Percentiles rank a stretch among this genome's conserved stretches.
These are phyloP conservation scores for Talaromyces nanjingensis DNA, from an alignment of 495 filamentous ascomycete genomes.

Conservation along the genomic window DNA sequence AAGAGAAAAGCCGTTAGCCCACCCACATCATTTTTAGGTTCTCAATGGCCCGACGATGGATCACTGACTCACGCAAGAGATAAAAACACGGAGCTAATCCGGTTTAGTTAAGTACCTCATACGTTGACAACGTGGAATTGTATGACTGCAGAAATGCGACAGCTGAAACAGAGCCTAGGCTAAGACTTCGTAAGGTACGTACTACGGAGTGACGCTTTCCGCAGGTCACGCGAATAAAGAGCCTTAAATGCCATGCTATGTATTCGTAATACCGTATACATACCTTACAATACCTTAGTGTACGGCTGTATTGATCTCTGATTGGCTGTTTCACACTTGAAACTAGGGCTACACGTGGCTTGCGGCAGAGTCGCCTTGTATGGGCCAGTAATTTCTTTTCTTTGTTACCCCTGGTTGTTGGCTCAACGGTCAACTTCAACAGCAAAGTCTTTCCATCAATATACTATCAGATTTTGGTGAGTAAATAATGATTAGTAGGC, in stretches of 20 bases:
- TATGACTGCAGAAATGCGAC: neutral
- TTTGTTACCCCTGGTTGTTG: neutral
- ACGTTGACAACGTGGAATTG: neutral
- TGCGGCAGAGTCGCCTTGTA: neutral
- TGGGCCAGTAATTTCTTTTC: neutral
- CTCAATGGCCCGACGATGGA: neutral
- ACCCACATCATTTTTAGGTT: neutral
- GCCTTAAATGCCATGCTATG: neutral
- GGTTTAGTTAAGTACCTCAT: neutral
- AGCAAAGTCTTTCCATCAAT: neutral
- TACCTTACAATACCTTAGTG: neutral
- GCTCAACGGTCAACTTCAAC: neutral
- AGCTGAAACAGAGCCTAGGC: neutral
- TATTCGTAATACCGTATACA: neutral
- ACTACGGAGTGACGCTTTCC: neutral
- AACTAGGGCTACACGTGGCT: neutral
- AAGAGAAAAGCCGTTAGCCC: neutral
- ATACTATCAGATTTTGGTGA: neutral
- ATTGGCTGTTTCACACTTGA: neutral
- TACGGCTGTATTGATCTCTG: neutral
- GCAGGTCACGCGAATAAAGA: neutral
- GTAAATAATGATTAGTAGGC: neutral
- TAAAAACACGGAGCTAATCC: conserved; percentile 15
- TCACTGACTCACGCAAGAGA: conserved; percentile 15
- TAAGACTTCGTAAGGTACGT: neutral